phyloP scores from a whole-genome alignment of 345 rosid species.

The Raphanus sativus region DNA sequence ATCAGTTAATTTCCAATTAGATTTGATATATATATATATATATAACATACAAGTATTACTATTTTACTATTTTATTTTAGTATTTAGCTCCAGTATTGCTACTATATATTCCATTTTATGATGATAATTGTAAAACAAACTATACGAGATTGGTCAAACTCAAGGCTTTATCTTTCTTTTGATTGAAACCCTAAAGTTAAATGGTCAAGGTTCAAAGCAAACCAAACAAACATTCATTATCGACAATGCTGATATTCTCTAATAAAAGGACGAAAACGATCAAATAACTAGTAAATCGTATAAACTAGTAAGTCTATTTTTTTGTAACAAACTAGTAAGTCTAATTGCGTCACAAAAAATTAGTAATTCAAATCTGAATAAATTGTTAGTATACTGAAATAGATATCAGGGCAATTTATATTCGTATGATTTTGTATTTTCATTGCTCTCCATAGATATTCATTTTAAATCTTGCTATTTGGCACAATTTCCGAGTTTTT shows the following conservation, averaged over 20 bases:
- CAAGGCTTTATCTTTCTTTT: constrained; percentile 28
- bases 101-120: neutral
- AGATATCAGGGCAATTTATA: neutral
- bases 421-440: neutral
- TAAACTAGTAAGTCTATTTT: neutral
- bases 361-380: neutral
- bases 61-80: neutral
- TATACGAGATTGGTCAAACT: constrained; percentile 30
- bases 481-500: neutral
- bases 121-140: constrained; percentile 18
- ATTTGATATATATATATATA: neutral
- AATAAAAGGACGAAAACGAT: neutral
- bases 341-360: neutral
- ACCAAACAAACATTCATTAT: constrained; percentile 16
- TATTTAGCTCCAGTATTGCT: constrained; percentile 4
- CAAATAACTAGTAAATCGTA: neutral
- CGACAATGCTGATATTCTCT: constrained; percentile 3
- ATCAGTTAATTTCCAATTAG: neutral
- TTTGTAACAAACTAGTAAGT: neutral
- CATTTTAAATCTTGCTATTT: neutral
- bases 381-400: neutral
- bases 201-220: constrained; percentile 23
- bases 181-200: constrained; percentile 34
- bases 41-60: neutral
- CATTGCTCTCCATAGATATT: neutral